phyloP scores from a whole-genome alignment of 805 yeast species.

The Candida corydali region DNA sequence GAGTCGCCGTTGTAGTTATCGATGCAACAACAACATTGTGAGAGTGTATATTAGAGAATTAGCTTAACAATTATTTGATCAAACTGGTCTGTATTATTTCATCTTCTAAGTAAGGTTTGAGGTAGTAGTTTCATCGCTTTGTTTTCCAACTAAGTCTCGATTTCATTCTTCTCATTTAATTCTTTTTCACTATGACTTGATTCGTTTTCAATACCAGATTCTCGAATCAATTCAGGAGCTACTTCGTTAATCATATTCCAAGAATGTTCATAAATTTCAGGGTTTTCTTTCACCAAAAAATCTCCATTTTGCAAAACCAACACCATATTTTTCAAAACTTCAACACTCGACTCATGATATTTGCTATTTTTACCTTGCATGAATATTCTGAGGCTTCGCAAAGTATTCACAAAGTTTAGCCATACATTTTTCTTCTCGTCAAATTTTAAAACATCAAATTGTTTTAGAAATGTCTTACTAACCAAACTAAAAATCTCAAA shows the following conservation, averaged over 20 bases:
- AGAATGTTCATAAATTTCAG: constrained; percentile 27
- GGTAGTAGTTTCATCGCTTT: neutral
- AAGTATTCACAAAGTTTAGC: constrained; percentile 32
- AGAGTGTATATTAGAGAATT: too few species aligned
- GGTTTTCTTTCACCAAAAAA: constrained; percentile 17
- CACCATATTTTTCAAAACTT: constrained; percentile 39
- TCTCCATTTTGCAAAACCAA: constrained; percentile 30
- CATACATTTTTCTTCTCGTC: constrained; percentile 26
- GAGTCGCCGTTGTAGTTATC: too few species aligned
- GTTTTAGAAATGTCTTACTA: constrained; percentile 49
- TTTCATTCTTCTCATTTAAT: neutral
- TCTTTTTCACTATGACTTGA: neutral
- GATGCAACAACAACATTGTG: too few species aligned
- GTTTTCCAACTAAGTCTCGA: neutral
- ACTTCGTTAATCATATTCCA: constrained; percentile 28
- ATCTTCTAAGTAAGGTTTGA: too few species aligned
- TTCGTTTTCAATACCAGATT: constrained; percentile 8
- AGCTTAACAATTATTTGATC: too few species aligned
- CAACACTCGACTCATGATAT: constrained; percentile 30
- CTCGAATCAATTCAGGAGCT: constrained; percentile 25
- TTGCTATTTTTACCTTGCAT: constrained; percentile 13
- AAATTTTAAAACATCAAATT: constrained; percentile 21
- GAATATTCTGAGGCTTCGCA: constrained; percentile 21
- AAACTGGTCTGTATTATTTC: too few species aligned
- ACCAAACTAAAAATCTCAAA: constrained; percentile 62